A percentile compares a stretch with the other conserved stretches of the same genome.
These are phyloP conservation scores for Blumeria graminis DNA, from an alignment of 2,329 filamentous ascomycete genomes.

Conservation along the genomic window DNA sequence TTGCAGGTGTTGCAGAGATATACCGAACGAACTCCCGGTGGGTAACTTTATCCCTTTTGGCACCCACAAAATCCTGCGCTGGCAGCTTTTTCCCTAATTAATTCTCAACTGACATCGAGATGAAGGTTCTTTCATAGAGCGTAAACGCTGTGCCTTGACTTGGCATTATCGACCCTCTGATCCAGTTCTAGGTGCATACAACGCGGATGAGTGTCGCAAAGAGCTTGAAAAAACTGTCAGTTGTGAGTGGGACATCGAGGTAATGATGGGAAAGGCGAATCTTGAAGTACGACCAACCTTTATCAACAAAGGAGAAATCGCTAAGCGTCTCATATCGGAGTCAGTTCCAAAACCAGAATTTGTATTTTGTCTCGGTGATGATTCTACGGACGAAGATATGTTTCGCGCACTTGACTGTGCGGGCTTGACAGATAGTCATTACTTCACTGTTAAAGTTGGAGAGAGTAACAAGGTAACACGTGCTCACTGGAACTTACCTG, in stretches of 20 bases:
- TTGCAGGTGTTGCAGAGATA: slow-evolving; percentile 68
- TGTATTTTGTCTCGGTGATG: slow-evolving; percentile 75
- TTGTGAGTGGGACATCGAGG: slow-evolving; percentile 71
- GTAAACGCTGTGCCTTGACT: slow-evolving; percentile 79
- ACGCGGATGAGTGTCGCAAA: slow-evolving; percentile 59
- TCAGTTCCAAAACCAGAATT: slow-evolving; percentile 47
- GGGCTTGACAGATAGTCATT: slow-evolving; percentile 33
- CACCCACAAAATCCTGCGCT: too few relatives aligned
- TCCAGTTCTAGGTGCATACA: slow-evolving; percentile 58
- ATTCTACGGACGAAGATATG: slow-evolving; percentile 94
- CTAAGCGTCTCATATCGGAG: slow-evolving; percentile 48
- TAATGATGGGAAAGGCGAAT: slow-evolving; percentile 93
- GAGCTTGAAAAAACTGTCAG: slow-evolving; percentile 55
- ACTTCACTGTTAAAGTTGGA: slow-evolving; percentile 82
- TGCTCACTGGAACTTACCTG: slow-evolving; percentile 71
- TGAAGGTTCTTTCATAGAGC: slow-evolving; percentile 73
- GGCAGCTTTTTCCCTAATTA: too few relatives aligned
- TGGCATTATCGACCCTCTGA: slow-evolving; percentile 94
- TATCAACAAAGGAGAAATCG: slow-evolving; percentile 95
- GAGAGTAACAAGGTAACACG: slow-evolving; percentile 79
- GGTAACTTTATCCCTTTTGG: slow-evolving; percentile 11
- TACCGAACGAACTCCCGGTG: slow-evolving; percentile 65
- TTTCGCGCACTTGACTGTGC: slow-evolving; percentile 57
- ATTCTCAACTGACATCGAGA: neutral
- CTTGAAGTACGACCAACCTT: slow-evolving; percentile 90